Conservation (phyloP, 148 eudicot species). For the Talinum fruticosum region DNA sequence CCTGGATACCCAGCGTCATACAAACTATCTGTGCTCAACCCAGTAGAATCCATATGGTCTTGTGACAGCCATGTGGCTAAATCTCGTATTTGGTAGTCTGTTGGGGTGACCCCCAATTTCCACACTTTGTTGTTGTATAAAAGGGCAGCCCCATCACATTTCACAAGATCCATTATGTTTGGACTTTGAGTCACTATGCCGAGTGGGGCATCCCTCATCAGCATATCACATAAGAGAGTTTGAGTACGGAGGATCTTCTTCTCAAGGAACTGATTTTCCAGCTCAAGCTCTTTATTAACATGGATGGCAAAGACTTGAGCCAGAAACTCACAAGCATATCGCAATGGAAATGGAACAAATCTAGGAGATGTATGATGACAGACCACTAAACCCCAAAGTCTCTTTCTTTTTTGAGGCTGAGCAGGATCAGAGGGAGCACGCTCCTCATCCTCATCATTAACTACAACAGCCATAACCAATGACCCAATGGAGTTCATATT, state of each 20-base stretch:
- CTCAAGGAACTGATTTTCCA: slow-evolving; percentile 74
- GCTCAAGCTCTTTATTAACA: slow-evolving; percentile 77
- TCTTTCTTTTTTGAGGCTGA: slow-evolving; percentile 54
- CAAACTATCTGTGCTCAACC: slow-evolving; percentile 89
- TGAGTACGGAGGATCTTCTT: slow-evolving; percentile 87
- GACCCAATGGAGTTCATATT: slow-evolving; percentile 95
- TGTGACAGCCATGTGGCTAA: slow-evolving; percentile 69
- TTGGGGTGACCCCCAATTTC: slow-evolving; percentile 64
- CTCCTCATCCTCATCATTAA: slow-evolving; percentile 70
- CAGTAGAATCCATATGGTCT: slow-evolving; percentile 80
- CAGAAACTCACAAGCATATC: slow-evolving; percentile 92
- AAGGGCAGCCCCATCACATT: slow-evolving; percentile 88
- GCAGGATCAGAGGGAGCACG: slow-evolving; percentile 40
- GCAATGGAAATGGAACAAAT: slow-evolving; percentile 88
- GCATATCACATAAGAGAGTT: slow-evolving; percentile 86
- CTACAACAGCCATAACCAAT: slow-evolving; percentile 85
- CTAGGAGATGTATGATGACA: slow-evolving; percentile 84
- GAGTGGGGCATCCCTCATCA: slow-evolving; percentile 80
- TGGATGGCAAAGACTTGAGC: slow-evolving; percentile 92
- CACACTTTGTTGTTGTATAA: slow-evolving; percentile 56
- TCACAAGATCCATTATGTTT: slow-evolving; percentile 90
- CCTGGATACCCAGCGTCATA: slow-evolving; percentile 90
- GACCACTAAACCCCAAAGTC: slow-evolving; percentile 94
- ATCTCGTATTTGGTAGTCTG: slow-evolving; percentile 62
- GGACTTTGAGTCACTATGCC: slow-evolving; percentile 84